Evolutionary conservation across 1,284 basidiomycete species (phyloP).

Genomic region (Kalmanozyma brasiliensis): DNA sequence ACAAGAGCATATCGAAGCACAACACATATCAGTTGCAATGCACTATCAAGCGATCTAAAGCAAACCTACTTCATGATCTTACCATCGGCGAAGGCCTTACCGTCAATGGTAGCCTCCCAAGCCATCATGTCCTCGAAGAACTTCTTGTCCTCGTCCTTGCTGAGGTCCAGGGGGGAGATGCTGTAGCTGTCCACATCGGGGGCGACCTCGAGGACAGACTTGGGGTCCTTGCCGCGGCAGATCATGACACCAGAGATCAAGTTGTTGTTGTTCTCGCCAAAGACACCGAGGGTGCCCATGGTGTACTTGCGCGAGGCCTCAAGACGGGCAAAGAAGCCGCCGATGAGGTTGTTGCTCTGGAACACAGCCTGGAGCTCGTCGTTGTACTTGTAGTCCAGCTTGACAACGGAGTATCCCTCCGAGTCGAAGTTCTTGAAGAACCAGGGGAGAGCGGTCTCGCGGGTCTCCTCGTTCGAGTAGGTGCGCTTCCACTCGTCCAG

Average conservation of each 20-base stretch:
- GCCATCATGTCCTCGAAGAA: slow-evolving; percentile 68
- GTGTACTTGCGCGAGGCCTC: slow-evolving; percentile 71
- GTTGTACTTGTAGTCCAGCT: slow-evolving; percentile 96
- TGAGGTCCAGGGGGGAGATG: slow-evolving; percentile 73
- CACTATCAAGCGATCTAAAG: neutral
- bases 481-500: slow-evolving; percentile 98
- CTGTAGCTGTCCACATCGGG: slow-evolving; percentile 93
- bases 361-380: slow-evolving; percentile 83
- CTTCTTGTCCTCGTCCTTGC: slow-evolving; percentile 66
- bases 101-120: slow-evolving; percentile 63
- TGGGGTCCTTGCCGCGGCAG: slow-evolving; percentile 76
- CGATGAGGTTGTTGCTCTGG: slow-evolving; percentile 74
- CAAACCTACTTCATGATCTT: slow-evolving; percentile 65
- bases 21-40: slow-evolving; percentile 5
- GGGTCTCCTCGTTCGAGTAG: slow-evolving; percentile 95
- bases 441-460: slow-evolving; percentile 60
- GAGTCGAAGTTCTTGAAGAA: slow-evolving; percentile 79
- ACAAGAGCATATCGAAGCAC: neutral
- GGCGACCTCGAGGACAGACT: slow-evolving; percentile 70
- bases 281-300: slow-evolving; percentile 91
- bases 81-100: slow-evolving; percentile 60
- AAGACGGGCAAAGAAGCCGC: slow-evolving; percentile 94
- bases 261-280: slow-evolving; percentile 79
- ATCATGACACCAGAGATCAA: slow-evolving; percentile 77
- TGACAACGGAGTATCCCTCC: slow-evolving; percentile 89